Evolutionary conservation across 2,329 filamentous ascomycete species (phyloP).

Genomic region (Xylaria sp.): DNA sequence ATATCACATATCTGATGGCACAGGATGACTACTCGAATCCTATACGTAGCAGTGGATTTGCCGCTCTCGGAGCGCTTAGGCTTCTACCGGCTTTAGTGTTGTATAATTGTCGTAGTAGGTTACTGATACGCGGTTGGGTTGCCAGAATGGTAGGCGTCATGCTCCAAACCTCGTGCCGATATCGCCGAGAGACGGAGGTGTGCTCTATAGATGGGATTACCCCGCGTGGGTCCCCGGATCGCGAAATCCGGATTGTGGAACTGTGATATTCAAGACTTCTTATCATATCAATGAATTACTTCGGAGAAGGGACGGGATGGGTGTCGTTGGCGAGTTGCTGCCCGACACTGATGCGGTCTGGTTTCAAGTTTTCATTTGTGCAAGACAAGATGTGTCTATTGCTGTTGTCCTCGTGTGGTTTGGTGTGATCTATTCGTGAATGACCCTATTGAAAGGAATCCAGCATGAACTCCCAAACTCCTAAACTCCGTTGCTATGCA

Average conservation of each 20-base stretch:
- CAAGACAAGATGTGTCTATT: background rate
- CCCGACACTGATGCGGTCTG: background rate
- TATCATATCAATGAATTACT: background rate
- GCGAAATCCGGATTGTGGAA: slow-evolving; percentile 3
- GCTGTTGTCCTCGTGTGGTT: background rate
- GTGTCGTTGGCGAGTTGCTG: background rate
- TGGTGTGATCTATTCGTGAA: background rate
- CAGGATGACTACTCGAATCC: background rate
- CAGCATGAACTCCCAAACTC: slow-evolving; percentile 29
- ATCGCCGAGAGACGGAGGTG: slow-evolving; percentile 15
- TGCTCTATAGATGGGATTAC: slow-evolving; percentile 14
- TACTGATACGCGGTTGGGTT: slow-evolving; percentile 12
- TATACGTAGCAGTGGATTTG: slow-evolving; percentile 4
- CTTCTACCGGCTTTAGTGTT: slow-evolving; percentile 15
- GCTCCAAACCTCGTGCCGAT: slow-evolving; percentile 22
- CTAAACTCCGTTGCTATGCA: slow-evolving; percentile 40
- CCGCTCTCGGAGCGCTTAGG: slow-evolving; percentile 15
- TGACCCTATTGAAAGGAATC: slow-evolving; percentile 28
- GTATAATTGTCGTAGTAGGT: background rate
- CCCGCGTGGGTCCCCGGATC: slow-evolving; percentile 3
- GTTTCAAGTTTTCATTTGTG: background rate
- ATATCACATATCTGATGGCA: background rate
- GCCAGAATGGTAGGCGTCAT: slow-evolving; percentile 14
- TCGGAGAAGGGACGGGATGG: background rate
- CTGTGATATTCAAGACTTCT: background rate